These are phyloP conservation scores for Ustilago xerochloae DNA, from an alignment of 1,284 basidiomycete genomes.

Conservation along the genomic window DNA sequence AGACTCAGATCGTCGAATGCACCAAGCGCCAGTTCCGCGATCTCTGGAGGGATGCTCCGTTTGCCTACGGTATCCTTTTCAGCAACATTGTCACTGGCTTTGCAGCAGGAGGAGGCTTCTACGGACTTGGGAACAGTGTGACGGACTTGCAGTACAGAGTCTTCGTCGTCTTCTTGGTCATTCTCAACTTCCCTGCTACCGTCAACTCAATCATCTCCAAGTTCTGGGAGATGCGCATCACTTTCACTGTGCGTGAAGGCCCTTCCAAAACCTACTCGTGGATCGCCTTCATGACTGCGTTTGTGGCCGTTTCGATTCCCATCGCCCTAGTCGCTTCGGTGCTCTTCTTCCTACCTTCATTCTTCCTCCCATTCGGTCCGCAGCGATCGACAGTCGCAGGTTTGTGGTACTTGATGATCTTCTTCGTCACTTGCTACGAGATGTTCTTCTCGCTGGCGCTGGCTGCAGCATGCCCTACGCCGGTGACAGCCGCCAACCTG, in stretches of 20 bases:
- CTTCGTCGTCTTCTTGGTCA: conserved; percentile 46
- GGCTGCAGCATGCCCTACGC: conserved; percentile 60
- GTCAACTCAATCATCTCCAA: conserved; percentile 58
- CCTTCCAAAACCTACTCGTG: conserved; percentile 59
- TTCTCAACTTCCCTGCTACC: conserved; percentile 56
- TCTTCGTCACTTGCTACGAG: conserved; percentile 56
- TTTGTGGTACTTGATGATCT: conserved; percentile 60
- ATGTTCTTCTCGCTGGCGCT: conserved; percentile 62
- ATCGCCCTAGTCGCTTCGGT: conserved; percentile 60
- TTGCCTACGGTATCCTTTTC: conserved; percentile 79
- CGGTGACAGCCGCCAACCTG: conserved; percentile 61
- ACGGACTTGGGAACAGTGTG: conserved; percentile 29
- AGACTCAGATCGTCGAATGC: conserved; percentile 73
- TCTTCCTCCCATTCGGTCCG: conserved; percentile 58
- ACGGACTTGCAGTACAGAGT: conserved; percentile 45
- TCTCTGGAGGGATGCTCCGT: conserved; percentile 77
- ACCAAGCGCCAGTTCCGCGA: conserved; percentile 73
- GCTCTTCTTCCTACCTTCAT: conserved; percentile 64
- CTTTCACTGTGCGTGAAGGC: conserved; percentile 52
- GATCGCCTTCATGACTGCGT: conserved; percentile 48
- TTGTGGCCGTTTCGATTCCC: conserved; percentile 51
- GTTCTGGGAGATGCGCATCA: conserved; percentile 56
- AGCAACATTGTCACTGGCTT: conserved; percentile 68
- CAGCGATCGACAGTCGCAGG: conserved; percentile 48
- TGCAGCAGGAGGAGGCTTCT: conserved; percentile 52